These are phyloP conservation scores for Chlorella sp. DNA, from an alignment of 139 green algal genomes.

Conservation along the genomic window DNA sequence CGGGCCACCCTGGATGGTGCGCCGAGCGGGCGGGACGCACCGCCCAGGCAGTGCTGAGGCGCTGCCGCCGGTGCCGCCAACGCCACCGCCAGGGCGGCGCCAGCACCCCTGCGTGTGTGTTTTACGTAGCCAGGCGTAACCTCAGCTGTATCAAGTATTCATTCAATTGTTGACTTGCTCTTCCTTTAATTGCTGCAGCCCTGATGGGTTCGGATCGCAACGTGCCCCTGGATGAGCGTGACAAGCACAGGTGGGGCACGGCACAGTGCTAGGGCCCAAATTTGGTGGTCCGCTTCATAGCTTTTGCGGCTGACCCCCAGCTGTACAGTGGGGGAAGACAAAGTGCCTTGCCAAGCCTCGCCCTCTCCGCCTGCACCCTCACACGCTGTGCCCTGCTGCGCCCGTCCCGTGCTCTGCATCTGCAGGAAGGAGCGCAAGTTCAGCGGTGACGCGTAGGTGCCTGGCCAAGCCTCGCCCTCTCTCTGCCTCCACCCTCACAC, in stretches of 20 bases:
- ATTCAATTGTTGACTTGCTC: too few species aligned
- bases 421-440: not conserved
- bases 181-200: not conserved
- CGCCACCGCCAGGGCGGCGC: too few species aligned
- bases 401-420: too few species aligned
- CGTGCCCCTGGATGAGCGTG: constrained; percentile 20
- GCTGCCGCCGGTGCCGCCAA: not conserved
- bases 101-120: too few species aligned
- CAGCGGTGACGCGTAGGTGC: too few species aligned
- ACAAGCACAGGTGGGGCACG: constrained; percentile 26
- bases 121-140: too few species aligned
- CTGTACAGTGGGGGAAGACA: too few species aligned
- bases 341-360: too few species aligned
- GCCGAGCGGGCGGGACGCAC: not conserved
- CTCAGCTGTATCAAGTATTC: too few species aligned
- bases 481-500: not conserved
- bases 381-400: too few species aligned
- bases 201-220: constrained; percentile 59
- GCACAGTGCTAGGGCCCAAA: not conserved
- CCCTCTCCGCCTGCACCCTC: not conserved
- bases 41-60: not conserved
- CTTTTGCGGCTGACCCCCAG: too few species aligned
- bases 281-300: too few species aligned
- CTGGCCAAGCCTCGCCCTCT: not conserved
- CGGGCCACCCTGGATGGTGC: constrained; percentile 49